A percentile compares a stretch with the other conserved stretches of the same genome.
Evolutionary conservation across 2,329 filamentous ascomycete genomes (phyloP).

Genomic region (Aureobasidium mangrovei): DNA sequence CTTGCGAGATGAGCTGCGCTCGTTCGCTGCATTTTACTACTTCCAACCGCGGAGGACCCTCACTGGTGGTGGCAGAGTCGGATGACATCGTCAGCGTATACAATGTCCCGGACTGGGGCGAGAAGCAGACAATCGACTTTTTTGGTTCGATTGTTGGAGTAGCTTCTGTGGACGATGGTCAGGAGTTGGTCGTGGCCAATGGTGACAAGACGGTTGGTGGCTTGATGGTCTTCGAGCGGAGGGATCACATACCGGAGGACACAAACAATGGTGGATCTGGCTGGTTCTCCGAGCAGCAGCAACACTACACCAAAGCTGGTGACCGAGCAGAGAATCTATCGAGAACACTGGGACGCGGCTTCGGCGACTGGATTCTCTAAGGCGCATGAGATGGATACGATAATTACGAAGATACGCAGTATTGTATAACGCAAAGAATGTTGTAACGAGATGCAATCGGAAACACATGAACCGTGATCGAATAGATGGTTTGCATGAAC

Average conservation of each 20-base stretch:
- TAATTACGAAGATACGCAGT: slow-evolving; percentile 2
- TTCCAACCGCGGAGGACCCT: slow-evolving; percentile 50
- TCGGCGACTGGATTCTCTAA: slow-evolving; percentile 2
- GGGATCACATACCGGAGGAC: neutral
- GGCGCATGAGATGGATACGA: slow-evolving; percentile 1
- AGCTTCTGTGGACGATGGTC: slow-evolving; percentile 57
- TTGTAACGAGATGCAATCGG: too few relatives aligned
- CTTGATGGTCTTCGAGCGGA: slow-evolving; percentile 28
- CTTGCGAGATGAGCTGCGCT: slow-evolving; percentile 55
- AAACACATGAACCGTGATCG: too few relatives aligned
- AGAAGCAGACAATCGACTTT: slow-evolving; percentile 62
- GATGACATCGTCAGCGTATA: slow-evolving; percentile 66
- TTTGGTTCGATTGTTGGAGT: slow-evolving; percentile 69
- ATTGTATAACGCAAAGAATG: too few relatives aligned
- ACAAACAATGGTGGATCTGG: neutral
- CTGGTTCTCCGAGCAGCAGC: neutral
- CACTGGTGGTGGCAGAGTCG: slow-evolving; percentile 66
- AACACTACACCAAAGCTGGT: neutral
- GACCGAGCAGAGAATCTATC: neutral
- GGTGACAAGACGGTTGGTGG: slow-evolving; percentile 59
- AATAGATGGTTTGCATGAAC: too few relatives aligned
- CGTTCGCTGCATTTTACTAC: slow-evolving; percentile 65
- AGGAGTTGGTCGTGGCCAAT: slow-evolving; percentile 60
- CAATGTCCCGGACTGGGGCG: slow-evolving; percentile 51
- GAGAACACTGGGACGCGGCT: neutral